Percentiles rank a stretch among this genome's conserved stretches.
These are phyloP conservation scores for Penicillium diatomitis DNA, from an alignment of 495 filamentous ascomycete genomes.

Conservation along the genomic window DNA sequence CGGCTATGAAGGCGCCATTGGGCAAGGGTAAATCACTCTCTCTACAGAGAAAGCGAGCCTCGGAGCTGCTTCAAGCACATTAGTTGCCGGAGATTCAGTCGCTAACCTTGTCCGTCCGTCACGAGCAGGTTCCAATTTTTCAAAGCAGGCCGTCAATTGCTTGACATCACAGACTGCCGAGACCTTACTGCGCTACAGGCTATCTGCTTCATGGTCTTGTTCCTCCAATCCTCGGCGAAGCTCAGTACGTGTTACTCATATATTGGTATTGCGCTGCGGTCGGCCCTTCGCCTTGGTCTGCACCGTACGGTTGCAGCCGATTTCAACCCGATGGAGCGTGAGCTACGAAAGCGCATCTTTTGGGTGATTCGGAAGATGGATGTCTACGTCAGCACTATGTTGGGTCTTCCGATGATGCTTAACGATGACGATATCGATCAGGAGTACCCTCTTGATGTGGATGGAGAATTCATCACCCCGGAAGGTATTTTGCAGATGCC, in stretches of 20 bases:
- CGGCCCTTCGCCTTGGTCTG: slow-evolving; percentile 76
- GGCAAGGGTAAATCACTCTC: slow-evolving; percentile 57
- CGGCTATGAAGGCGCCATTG: slow-evolving; percentile 64
- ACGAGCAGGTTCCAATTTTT: slow-evolving; percentile 70
- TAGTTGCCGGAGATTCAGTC: no score
- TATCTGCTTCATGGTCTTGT: slow-evolving; percentile 85
- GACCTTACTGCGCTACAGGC: slow-evolving; percentile 80
- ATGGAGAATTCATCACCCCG: slow-evolving; percentile 83
- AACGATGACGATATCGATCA: slow-evolving; percentile 90
- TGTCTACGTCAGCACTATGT: slow-evolving; percentile 79
- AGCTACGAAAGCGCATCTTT: slow-evolving; percentile 77
- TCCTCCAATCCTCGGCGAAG: slow-evolving; percentile 84
- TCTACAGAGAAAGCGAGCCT: no score
- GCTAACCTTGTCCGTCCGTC: no score
- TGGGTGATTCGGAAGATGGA: slow-evolving; percentile 92
- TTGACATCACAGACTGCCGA: slow-evolving; percentile 87
- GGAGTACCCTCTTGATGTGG: slow-evolving; percentile 72
- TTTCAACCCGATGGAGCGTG: slow-evolving; percentile 76
- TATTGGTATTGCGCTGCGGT: slow-evolving; percentile 80
- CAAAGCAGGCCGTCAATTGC: slow-evolving; percentile 63
- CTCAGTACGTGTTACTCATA: slow-evolving; percentile 91
- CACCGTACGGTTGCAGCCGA: slow-evolving; percentile 69
- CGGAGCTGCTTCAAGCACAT: no score
- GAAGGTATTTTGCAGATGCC: slow-evolving; percentile 67
- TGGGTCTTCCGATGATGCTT: slow-evolving; percentile 79